Evolutionary conservation across 148 eudicot genomes (phyloP).

Genomic region (Cornus kousa): DNA sequence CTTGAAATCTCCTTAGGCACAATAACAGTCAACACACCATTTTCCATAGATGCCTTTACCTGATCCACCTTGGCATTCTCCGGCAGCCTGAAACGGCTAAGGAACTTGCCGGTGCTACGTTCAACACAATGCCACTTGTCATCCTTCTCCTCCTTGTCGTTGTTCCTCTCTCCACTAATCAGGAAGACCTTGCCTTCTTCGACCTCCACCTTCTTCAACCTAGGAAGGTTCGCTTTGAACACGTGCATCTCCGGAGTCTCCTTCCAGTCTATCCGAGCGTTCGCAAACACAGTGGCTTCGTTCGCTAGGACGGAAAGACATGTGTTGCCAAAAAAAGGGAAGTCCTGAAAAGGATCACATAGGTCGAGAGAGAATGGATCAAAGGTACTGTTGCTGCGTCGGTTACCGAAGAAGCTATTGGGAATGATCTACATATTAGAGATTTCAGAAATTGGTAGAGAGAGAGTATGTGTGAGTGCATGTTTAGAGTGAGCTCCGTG

Average conservation of each 20-base stretch:
- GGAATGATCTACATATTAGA: constrained; percentile 30
- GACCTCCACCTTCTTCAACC: constrained; percentile 32
- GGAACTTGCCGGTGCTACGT: constrained; percentile 35
- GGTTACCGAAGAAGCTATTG: constrained; percentile 18
- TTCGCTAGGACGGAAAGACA: not conserved
- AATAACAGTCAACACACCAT: constrained; percentile 40
- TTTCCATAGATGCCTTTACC: constrained; percentile 37
- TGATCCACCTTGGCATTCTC: constrained; percentile 31
- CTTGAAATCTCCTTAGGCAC: constrained; percentile 1
- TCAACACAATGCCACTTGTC: constrained; percentile 41
- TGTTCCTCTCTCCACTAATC: constrained; percentile 23
- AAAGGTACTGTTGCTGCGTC: constrained; percentile 20
- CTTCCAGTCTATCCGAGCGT: constrained; percentile 27
- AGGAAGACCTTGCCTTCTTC: constrained; percentile 22
- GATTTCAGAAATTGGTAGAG: too few relatives aligned
- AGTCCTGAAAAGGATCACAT: constrained; percentile 11
- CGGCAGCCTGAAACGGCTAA: constrained; percentile 38
- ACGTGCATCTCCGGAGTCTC: constrained; percentile 32
- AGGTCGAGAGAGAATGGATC: constrained; percentile 28
- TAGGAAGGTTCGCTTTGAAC: constrained; percentile 27
- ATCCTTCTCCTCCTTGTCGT: constrained; percentile 22
- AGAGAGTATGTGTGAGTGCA: too few relatives aligned
- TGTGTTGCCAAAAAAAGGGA: not conserved
- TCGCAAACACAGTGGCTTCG: constrained; percentile 10
- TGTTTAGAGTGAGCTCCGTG: too few relatives aligned